Base-by-base conservation (phyloP, 768 basidiomycete genomes). In the Plicaturopsis crispa region DNA sequence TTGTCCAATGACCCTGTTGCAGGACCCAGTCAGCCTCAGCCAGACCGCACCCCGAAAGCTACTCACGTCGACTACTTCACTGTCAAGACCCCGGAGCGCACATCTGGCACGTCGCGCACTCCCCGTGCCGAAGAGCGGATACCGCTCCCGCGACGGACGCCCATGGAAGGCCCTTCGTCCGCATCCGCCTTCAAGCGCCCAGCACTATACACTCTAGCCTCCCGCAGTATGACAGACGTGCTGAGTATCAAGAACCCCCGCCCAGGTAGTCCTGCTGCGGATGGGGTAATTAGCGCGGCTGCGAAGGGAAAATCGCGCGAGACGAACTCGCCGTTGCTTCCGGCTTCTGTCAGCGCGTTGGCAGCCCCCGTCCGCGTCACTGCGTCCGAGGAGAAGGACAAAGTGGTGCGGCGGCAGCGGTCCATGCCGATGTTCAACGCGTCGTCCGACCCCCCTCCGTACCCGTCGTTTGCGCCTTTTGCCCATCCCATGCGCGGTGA, bases 391-490 rank as follows among this genome's bases (percentile, higher is more conserved):
- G 6, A 20, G 13, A 41, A 30, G 11, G 10, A 32, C 21, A 3
- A 24, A 6, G 5, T n/a, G 18, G 22, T 37, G n/a, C 22, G 17
- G 5, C 66, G 79, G n/a, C 70, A 72, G 21, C 70, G 76, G 14
- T 87, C 85, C 23, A 73, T 86, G 69, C 85, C 83, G 1, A 80
- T 69, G 26, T 84, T 77, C 53, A 75, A 62, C 34, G 67, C 72
- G 3, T 59, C 70, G 11, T 62, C 72, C 1, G 63, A 67, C 18
- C 84, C 84, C 13, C 84, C 85, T 2, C 82, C 84, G 0, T 86
- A 84, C 48, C 80, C 80, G 7, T 47, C 63, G 5, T 73, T 74
- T 50, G 42, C 51, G 18, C 59, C 60, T 18, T 50, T 24, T 26
- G 44, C 37, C 23, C 48, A 46, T 35, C 38, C 36, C 48, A 45